Evolutionary conservation across 768 basidiomycete genomes (phyloP).

Genomic region (Calocybe cyanea): DNA sequence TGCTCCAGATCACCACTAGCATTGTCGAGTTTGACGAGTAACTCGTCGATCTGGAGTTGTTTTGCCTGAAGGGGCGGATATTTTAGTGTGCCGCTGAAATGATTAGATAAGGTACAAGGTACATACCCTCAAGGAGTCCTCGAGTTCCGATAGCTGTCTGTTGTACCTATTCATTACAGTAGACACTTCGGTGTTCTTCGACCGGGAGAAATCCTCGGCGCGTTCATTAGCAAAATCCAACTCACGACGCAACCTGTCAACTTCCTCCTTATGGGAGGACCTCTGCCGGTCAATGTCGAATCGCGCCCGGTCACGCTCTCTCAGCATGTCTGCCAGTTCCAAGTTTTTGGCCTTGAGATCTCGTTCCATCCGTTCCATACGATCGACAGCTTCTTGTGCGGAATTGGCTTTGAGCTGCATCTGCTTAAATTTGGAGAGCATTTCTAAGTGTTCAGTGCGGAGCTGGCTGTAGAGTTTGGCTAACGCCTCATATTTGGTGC

Average conservation of each 20-base stretch:
- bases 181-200: slow-evolving; percentile 92
- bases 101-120: slow-evolving; percentile 2
- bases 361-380: slow-evolving; percentile 98
- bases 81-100: background rate
- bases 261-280: slow-evolving; percentile 91
- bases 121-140: slow-evolving; percentile 86
- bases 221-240: slow-evolving; percentile 94
- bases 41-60: slow-evolving; percentile 94
- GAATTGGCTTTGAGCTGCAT: slow-evolving; percentile 98
- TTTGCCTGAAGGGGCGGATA: slow-evolving; percentile 74
- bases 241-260: slow-evolving; percentile 89
- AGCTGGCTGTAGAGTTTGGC: slow-evolving; percentile 99
- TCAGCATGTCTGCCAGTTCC: slow-evolving; percentile 97
- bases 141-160: slow-evolving; percentile 92
- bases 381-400: slow-evolving; percentile 95
- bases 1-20: slow-evolving; percentile 74
- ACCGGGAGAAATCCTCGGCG: slow-evolving; percentile 89
- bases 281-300: slow-evolving; percentile 95
- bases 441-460: slow-evolving; percentile 94
- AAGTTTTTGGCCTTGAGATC: slow-evolving; percentile 98
- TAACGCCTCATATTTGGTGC: slow-evolving; percentile 97
- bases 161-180: slow-evolving; percentile 89
- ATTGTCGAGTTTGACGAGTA: slow-evolving; percentile 76
- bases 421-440: slow-evolving; percentile 95
- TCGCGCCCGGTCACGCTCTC: slow-evolving; percentile 92